These are phyloP conservation scores for Acrocalymma vagum DNA, from an alignment of 2,329 filamentous ascomycete genomes.

Conservation along the genomic window DNA sequence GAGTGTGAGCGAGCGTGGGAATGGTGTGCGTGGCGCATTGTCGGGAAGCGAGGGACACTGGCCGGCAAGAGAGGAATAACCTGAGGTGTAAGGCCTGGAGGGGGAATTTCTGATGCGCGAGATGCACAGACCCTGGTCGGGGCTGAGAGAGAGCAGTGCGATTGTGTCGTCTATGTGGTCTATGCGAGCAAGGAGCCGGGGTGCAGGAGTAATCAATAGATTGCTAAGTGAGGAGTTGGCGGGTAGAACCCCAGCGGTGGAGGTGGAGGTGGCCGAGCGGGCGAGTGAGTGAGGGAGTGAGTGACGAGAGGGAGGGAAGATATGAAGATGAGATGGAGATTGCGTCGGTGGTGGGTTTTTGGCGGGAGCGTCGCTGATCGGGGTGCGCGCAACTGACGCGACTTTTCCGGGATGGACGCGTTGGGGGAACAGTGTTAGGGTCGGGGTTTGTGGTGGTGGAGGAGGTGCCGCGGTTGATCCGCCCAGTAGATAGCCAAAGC, in stretches of 20 bases:
- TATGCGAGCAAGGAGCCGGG: slow-evolving; percentile 19
- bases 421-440: no score
- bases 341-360: no score
- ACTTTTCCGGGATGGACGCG: no score
- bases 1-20: slow-evolving; percentile 20
- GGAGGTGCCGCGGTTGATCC: no score
- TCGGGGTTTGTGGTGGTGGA: no score
- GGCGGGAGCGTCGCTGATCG: no score
- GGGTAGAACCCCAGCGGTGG: slow-evolving; percentile 21
- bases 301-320: no score
- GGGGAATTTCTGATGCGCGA: slow-evolving; percentile 25
- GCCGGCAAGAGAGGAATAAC: slow-evolving; percentile 5
- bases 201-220: slow-evolving; percentile 27
- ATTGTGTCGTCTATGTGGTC: slow-evolving; percentile 24
- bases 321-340: no score
- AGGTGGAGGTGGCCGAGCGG: background rate
- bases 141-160: slow-evolving; percentile 8
- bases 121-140: slow-evolving; percentile 19
- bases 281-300: background rate
- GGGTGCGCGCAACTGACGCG: no score
- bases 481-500: no score
- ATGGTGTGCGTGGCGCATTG: slow-evolving; percentile 27
- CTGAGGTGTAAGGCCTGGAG: slow-evolving; percentile 10
- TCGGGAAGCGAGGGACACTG: slow-evolving; percentile 18
- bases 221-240: slow-evolving; percentile 22